A percentile compares a stretch with the other conserved stretches of the same genome.
Conservation (phyloP, 202 grass and related monocot species). For the Carex sylvatica region DNA sequence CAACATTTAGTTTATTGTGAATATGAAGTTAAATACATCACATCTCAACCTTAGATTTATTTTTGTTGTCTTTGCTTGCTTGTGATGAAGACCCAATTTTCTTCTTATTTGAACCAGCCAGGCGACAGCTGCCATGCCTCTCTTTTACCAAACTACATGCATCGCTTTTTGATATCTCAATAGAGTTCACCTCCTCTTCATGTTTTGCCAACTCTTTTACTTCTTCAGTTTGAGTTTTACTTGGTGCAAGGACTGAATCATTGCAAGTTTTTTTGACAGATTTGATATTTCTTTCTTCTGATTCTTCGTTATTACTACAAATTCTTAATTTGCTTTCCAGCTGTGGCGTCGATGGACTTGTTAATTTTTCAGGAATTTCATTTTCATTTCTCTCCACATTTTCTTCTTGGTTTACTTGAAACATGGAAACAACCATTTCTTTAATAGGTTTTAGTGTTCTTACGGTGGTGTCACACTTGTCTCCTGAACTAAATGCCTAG, state of each 20-base stretch:
- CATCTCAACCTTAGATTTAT: constrained; percentile 37
- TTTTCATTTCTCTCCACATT: constrained; percentile 11
- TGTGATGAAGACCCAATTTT: constrained; percentile 16
- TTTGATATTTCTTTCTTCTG: constrained; percentile 31
- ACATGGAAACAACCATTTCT: constrained; percentile 40
- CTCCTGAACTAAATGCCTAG: constrained; percentile 39
- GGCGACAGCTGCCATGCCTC: constrained; percentile 3
- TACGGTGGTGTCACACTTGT: not conserved
- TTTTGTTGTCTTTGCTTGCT: constrained; percentile 31
- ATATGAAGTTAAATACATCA: not conserved
- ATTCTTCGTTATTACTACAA: constrained; percentile 24
- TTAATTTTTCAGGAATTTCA: constrained; percentile 22
- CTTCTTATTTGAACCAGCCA: constrained; percentile 22
- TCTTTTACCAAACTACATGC: constrained; percentile 37
- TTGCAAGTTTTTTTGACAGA: constrained; percentile 35
- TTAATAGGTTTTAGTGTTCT: constrained; percentile 46
- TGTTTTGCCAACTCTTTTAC: constrained; percentile 4
- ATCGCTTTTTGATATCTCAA: constrained; percentile 33
- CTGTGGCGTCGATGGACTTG: constrained; percentile 34
- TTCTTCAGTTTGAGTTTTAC: not conserved
- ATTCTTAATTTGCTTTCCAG: constrained; percentile 30
- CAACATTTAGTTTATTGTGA: not conserved
- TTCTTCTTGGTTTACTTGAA: constrained; percentile 29
- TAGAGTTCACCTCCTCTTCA: constrained; percentile 39
- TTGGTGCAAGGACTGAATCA: constrained; percentile 24